Base-by-base conservation (phyloP, 352 stramenopile genomes). In the Pythium rhizo-oryzae region DNA sequence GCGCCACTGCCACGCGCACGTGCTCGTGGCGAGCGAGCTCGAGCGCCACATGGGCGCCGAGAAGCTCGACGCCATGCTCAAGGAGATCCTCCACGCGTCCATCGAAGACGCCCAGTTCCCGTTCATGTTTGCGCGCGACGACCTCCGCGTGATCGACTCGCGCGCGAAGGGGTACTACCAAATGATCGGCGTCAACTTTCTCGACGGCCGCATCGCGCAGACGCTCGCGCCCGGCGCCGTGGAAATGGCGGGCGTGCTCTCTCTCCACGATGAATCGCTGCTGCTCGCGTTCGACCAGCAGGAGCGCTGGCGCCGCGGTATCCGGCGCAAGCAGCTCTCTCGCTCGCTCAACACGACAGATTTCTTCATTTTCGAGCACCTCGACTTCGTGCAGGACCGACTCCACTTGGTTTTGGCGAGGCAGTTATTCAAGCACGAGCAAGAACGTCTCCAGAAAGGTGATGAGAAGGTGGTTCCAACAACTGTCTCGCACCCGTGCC, bases 301-400 rank as follows among this genome's bases (percentile, higher is more conserved):
- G 8, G 83, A 92, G 51, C 83, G 85, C 30, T 93, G 85, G 85
- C 78, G 80, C 57, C 83, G 77, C 49, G 81, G 67, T 24, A 88
- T 90, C 53, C 76, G 85, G 21, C 74, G 84, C 58, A 83, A 85
- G 63, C 74, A 88, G 57, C 63, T 80, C 33, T 79, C 75, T n/a
- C 77, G 81, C 23, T 73, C 80, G 25, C 76, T 93, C 49, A 91
- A 92, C 54, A 77, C 63, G 21, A 89, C 69, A 23, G 85, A 93
- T 46, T 90, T 93, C 41, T 90, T 87, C 74, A 70, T 73, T 7
- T 80, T 72, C 19, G 77, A 84, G 53, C 88, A 85, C 58, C 8
- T 59, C 4, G 81, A 80, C 44, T 82, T 80, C 37, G 82, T 79
- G 8, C 74, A 74, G 47, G 47, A 69, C 25, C 47, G 62, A 11